Percentiles rank a stretch among this genome's conserved stretches.
These are phyloP conservation scores for Macadamia integrifolia DNA, from an alignment of 164 flowering plant species.

Conservation along the genomic window DNA sequence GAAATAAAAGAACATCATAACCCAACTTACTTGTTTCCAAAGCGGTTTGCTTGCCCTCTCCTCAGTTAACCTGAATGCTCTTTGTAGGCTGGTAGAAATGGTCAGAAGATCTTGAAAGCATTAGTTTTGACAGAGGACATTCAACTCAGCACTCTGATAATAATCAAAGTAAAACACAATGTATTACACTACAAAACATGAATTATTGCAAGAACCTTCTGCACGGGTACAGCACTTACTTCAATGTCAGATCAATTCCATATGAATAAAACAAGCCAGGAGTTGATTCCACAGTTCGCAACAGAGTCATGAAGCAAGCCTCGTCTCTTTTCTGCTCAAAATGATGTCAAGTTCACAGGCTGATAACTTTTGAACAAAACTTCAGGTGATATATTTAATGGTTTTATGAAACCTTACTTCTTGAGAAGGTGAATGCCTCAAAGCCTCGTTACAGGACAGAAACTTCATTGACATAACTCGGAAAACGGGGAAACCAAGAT, in stretches of 20 bases:
- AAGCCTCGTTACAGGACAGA: constrained; percentile 65
- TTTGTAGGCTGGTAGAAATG: constrained; percentile 61
- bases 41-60: constrained; percentile 71
- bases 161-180: background rate
- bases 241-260: constrained; percentile 82
- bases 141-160: background rate
- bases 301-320: constrained; percentile 76
- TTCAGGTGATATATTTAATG: background rate
- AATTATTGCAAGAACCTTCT: background rate
- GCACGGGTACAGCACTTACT: constrained; percentile 24
- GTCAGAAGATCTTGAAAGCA: constrained; percentile 18
- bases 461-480: constrained; percentile 74
- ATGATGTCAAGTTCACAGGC: background rate
- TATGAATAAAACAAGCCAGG: constrained; percentile 93
- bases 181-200: background rate
- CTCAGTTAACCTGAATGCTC: constrained; percentile 60
- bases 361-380: background rate
- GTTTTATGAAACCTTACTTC: constrained; percentile 48
- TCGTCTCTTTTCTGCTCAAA: constrained; percentile 81
- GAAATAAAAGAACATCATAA: background rate
- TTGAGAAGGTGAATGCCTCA: constrained; percentile 50
- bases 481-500: constrained; percentile 73
- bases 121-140: constrained; percentile 11
- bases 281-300: constrained; percentile 77
- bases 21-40: constrained; percentile 83